Percentiles rank a stretch among this genome's conserved stretches.
phyloP scores from a whole-genome alignment of 371 early-diverging fungal species.

The Mortierella sp. region DNA sequence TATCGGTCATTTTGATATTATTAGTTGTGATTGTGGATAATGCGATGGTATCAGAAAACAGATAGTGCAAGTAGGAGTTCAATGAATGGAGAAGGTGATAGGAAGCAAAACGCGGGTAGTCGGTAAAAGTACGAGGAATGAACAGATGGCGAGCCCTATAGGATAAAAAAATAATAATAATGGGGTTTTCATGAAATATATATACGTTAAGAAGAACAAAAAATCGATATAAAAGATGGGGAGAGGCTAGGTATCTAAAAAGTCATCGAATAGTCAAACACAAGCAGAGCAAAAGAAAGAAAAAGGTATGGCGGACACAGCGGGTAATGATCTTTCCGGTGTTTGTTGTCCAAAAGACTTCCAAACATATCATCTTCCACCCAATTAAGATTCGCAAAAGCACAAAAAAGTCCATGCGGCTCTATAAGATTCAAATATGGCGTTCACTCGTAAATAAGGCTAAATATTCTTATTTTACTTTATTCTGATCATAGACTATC shows the following conservation, averaged over 20 bases:
- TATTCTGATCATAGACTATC: neutral
- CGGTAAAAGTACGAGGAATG: too few relatives aligned
- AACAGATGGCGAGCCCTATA: too few relatives aligned
- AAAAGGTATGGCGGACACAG: neutral
- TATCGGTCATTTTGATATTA: slow-evolving; percentile 9
- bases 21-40: neutral
- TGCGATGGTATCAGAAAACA: too few relatives aligned
- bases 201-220: neutral
- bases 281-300: too few relatives aligned
- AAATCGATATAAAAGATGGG: neutral
- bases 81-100: too few relatives aligned
- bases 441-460: neutral
- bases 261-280: too few relatives aligned
- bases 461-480: slow-evolving; percentile 3
- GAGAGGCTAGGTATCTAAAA: neutral
- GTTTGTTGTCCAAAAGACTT: too few relatives aligned
- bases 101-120: too few relatives aligned
- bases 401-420: slow-evolving; percentile 4
- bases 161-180: too few relatives aligned
- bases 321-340: slow-evolving; percentile 4
- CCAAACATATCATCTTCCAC: neutral
- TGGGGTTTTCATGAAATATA: neutral
- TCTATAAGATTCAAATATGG: neutral
- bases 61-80: too few relatives aligned
- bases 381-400: neutral